Base-by-base conservation (phyloP, 192 early-diverging fungal genomes). In the Coemansia sp. region DNA sequence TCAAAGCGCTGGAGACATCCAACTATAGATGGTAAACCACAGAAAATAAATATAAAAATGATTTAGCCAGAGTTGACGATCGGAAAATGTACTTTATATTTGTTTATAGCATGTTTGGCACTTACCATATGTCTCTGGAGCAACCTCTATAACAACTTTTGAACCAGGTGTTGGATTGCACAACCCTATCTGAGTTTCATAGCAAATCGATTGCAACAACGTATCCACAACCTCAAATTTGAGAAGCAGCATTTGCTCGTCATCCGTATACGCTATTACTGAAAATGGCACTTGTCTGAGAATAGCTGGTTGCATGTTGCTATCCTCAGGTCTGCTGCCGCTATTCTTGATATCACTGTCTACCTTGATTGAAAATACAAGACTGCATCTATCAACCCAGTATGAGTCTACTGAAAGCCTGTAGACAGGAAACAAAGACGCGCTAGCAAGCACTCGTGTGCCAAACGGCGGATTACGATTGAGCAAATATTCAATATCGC, bases 401-500 rank as follows among this genome's bases (percentile, higher is more conserved):
- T 41, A 35, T 8, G 54, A 37, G 1, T 52, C 15, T 60, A 76
- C 64, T 14, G 66, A 59, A 2, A 71, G 38, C 1, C 37, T 57
- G 32, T 28, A 64, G 3, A 6, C 9, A 0, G 74, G 74, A n/a
- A 81, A 28, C 0, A 17, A 28, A 11, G 67, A 51, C 0, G 71
- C 74, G 28, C 39, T 65, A 4, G 71, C 36, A 2, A 75, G 22
- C 32, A 88, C 75, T 54, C 83, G 87, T 67, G 86, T 89, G 11
- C 90, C 90, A 66, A 87, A 86, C 52, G 89, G 86, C 6, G 88
- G 88, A 35, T 88, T 87, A 4, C 86, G 76, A 6, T 71, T 78
- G 5, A 87, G 73, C 0, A 85, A 56, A 39, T 73, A 69, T 34
- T 91, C 90, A 59, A 91, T 79, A 17, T 86, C 70, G 37, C 86